Percentiles rank a stretch among this genome's conserved stretches.
These are phyloP conservation scores for Macrophomina pseudophaseolina DNA, from an alignment of 2,329 filamentous ascomycete genomes.

Conservation along the genomic window DNA sequence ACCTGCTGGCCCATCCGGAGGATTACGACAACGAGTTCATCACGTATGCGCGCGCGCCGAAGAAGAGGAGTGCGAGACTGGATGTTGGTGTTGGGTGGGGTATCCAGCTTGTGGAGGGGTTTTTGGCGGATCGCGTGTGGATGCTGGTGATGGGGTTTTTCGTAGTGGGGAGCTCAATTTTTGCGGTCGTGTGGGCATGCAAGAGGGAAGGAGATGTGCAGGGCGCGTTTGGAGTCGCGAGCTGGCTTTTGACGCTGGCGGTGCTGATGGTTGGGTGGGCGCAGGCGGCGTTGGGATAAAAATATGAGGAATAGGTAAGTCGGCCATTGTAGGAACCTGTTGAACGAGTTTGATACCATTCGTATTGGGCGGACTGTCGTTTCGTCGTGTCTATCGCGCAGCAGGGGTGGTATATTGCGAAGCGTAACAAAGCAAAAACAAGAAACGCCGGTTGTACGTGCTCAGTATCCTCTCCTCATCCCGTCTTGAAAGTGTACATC, in stretches of 20 bases:
- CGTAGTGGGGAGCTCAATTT: constrained; percentile 40
- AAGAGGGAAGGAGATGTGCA: constrained; percentile 41
- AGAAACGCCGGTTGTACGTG: neutral
- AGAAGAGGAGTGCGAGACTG: constrained; percentile 39
- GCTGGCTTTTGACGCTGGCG: constrained; percentile 43
- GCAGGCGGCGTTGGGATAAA: constrained; percentile 39
- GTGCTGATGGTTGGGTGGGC: constrained; percentile 40
- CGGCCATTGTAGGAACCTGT: too few relatives aligned
- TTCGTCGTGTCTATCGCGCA: too few relatives aligned
- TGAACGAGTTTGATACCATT: too few relatives aligned
- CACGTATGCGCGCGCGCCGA: constrained; percentile 43
- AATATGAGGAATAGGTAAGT: too few relatives aligned
- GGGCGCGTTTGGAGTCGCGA: constrained; percentile 48
- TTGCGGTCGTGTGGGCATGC: constrained; percentile 42
- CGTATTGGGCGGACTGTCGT: neutral
- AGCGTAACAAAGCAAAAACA: neutral
- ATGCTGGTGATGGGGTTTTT: constrained; percentile 36
- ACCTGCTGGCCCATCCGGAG: constrained; percentile 46
- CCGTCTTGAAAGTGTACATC: too few relatives aligned
- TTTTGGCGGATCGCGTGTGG: constrained; percentile 45
- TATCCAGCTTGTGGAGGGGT: constrained; percentile 47
- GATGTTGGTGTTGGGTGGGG: constrained; percentile 47
- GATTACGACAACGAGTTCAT: constrained; percentile 47
- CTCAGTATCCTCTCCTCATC: too few relatives aligned
- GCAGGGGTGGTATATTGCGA: neutral